phyloP scores from a whole-genome alignment of 805 yeast genomes.

The Metschnikowia peoriensis region DNA sequence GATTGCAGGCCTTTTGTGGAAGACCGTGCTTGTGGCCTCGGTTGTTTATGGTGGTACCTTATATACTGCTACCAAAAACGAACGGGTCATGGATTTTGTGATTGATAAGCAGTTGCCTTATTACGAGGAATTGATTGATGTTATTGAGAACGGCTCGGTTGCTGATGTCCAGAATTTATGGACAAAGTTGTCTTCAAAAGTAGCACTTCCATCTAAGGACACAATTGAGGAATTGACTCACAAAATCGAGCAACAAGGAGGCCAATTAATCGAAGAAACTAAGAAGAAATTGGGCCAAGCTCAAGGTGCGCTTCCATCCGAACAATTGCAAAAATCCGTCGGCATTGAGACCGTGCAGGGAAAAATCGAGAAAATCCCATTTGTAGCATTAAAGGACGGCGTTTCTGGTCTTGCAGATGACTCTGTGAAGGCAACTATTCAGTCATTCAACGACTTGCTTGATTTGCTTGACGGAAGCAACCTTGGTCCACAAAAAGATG shows the following conservation, averaged over 20 bases:
- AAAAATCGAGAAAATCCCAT: conserved; percentile 32
- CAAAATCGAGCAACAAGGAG: conserved; percentile 33
- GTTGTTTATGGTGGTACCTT: conserved; percentile 39
- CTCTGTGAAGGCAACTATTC: conserved; percentile 33
- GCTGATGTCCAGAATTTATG: conserved; percentile 29
- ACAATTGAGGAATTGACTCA: conserved; percentile 32
- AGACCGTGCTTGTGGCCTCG: conserved; percentile 26
- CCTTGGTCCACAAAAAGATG: conserved; percentile 25
- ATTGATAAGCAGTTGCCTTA: conserved; percentile 44
- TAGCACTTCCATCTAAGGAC: conserved; percentile 32
- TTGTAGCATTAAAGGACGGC: conserved; percentile 25
- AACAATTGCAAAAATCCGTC: conserved; percentile 42
- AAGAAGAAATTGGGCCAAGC: conserved; percentile 28
- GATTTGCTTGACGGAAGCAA: conserved; percentile 31
- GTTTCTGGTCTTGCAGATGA: conserved; percentile 28
- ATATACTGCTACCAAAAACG: conserved; percentile 42
- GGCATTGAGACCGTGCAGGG: conserved; percentile 34
- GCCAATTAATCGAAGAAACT: conserved; percentile 35
- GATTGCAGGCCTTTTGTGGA: conserved; percentile 30
- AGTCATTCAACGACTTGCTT: conserved; percentile 39
- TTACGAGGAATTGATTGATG: conserved; percentile 39
- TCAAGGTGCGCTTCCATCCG: conserved; percentile 30
- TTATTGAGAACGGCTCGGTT: conserved; percentile 34
- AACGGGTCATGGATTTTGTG: conserved; percentile 43
- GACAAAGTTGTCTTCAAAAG: conserved; percentile 17